phyloP scores from a whole-genome alignment of 1,284 basidiomycete genomes.

The Irpex rosettiformis region DNA sequence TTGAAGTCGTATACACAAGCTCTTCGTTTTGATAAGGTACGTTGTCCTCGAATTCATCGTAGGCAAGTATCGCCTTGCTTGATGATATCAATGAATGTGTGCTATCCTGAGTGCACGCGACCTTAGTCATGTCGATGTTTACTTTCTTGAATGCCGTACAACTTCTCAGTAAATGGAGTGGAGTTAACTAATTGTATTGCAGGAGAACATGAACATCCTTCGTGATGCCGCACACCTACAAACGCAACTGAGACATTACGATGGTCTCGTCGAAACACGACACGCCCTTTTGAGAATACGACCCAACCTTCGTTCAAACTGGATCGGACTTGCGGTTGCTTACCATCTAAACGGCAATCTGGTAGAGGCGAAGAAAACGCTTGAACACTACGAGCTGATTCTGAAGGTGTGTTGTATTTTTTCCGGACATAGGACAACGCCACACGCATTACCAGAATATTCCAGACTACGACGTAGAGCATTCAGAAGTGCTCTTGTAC shows the following conservation, averaged over 20 bases:
- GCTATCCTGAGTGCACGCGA: background rate
- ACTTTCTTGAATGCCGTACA: too few species aligned
- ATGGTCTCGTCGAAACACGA: conserved; percentile 79
- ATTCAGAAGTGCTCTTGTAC: conserved; percentile 84
- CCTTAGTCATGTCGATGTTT: background rate
- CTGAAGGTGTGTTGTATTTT: conserved; percentile 48
- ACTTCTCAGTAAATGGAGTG: background rate
- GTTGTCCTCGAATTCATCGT: conserved; percentile 21
- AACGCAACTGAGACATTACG: conserved; percentile 86
- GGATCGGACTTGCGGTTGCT: conserved; percentile 88
- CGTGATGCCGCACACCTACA: conserved; percentile 90
- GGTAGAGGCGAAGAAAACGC: conserved; percentile 67
- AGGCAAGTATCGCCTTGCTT: background rate
- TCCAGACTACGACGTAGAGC: conserved; percentile 78
- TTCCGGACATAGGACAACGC: conserved; percentile 2
- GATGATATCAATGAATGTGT: background rate
- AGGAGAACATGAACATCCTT: conserved; percentile 94
- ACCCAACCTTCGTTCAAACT: conserved; percentile 84
- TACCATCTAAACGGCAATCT: conserved; percentile 83
- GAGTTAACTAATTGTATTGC: conserved; percentile 1
- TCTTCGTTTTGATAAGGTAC: conserved; percentile 83
- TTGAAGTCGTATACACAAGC: conserved; percentile 84
- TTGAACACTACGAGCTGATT: conserved; percentile 66
- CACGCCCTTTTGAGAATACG: conserved; percentile 79
- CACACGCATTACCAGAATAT: conserved; percentile 49